Percentiles rank a stretch among this genome's conserved stretches.
Conservation (phyloP, 306 rosid genomes). For the Spatholobus suberectus region DNA sequence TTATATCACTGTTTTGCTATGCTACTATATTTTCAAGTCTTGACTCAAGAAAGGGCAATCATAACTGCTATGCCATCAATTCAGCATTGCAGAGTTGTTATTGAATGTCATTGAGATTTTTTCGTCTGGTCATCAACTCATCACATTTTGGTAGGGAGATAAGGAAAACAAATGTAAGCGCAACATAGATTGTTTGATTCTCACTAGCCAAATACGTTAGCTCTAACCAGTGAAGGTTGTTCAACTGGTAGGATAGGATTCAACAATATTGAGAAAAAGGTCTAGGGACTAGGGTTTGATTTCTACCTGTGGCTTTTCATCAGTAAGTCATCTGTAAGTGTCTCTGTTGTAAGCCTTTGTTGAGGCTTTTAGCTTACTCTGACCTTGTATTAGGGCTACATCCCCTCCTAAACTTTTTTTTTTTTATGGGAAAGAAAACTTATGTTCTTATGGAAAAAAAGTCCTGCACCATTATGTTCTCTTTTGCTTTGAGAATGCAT, state of each 20-base stretch:
- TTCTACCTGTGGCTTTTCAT: neutral
- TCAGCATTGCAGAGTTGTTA: slow-evolving; percentile 5
- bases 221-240: neutral
- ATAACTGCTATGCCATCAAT: neutral
- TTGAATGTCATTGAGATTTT: slow-evolving; percentile 15
- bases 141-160: neutral
- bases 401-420: neutral
- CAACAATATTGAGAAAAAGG: neutral
- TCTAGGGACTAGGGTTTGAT: slow-evolving; percentile 8
- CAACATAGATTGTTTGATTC: neutral
- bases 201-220: slow-evolving; percentile 7
- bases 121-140: neutral
- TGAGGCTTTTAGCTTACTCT: slow-evolving; percentile 25
- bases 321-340: neutral
- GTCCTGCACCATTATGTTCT: neutral
- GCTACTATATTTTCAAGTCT: neutral
- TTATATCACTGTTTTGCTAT: neutral
- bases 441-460: neutral
- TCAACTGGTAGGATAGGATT: slow-evolving; percentile 7
- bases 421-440: neutral
- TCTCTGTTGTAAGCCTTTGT: neutral
- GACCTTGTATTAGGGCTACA: neutral
- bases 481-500: slow-evolving; percentile 32
- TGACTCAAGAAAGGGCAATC: neutral
- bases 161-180: slow-evolving; percentile 7